These are phyloP conservation scores for Aspergillus versicolor DNA, from an alignment of 2,329 filamentous ascomycete genomes.

Conservation along the genomic window DNA sequence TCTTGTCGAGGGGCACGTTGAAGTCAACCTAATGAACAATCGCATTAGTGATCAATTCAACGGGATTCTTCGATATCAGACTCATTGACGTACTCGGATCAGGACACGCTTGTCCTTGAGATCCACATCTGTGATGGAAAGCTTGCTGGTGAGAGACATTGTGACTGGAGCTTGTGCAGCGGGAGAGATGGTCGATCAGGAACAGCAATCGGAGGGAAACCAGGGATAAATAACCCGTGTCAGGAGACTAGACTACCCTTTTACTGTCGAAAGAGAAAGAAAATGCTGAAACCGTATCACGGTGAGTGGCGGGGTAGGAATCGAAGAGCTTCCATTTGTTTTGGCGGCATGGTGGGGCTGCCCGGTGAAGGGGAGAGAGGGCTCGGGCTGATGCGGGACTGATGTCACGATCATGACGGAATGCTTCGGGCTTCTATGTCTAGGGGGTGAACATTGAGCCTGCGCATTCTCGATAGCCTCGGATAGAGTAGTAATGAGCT, in stretches of 20 bases:
- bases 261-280: background rate
- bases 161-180: slow-evolving; percentile 21
- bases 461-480: slow-evolving; percentile 23
- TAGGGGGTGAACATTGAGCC: slow-evolving; percentile 20
- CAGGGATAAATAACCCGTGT: slow-evolving; percentile 9
- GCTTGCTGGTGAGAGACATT: slow-evolving; percentile 99
- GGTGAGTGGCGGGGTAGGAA: slow-evolving; percentile 27
- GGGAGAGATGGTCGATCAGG: slow-evolving; percentile 9
- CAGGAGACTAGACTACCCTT: slow-evolving; percentile 3
- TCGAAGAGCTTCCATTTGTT: slow-evolving; percentile 13
- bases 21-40: slow-evolving; percentile 77
- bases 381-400: slow-evolving; percentile 44
- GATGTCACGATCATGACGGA: slow-evolving; percentile 38
- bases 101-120: slow-evolving; percentile 98
- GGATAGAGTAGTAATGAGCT: slow-evolving; percentile 13
- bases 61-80: slow-evolving; percentile 14
- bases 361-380: slow-evolving; percentile 27
- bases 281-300: slow-evolving; percentile 20
- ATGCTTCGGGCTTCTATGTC: slow-evolving; percentile 28
- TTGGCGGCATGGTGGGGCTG: slow-evolving; percentile 21
- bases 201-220: slow-evolving; percentile 10
- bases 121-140: slow-evolving; percentile 93
- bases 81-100: slow-evolving; percentile 72
- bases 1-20: slow-evolving; percentile 91
- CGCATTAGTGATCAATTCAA: slow-evolving; percentile 7